These are phyloP conservation scores for Gossypium herbaceum DNA, from an alignment of 345 rosid species.

Conservation along the genomic window DNA sequence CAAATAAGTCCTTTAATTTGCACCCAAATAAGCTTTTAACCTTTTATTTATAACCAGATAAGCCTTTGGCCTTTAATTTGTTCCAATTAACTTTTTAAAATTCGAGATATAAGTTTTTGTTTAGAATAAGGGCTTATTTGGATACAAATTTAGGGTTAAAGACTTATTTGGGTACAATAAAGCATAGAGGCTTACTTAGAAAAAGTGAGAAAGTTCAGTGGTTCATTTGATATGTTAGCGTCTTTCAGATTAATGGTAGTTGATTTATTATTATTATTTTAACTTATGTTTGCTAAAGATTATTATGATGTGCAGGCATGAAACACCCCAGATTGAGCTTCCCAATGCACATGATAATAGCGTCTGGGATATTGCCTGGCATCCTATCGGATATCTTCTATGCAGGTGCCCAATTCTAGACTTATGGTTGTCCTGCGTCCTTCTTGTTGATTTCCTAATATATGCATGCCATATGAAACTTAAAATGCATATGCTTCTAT, in stretches of 20 bases:
- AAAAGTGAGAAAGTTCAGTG: neutral
- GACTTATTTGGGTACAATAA: neutral
- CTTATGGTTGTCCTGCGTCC: neutral
- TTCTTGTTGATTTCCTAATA: slow-evolving; percentile 4
- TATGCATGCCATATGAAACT: neutral
- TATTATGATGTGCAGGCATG: slow-evolving; percentile 62
- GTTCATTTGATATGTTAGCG: neutral
- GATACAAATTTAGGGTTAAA: neutral
- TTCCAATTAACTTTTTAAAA: neutral
- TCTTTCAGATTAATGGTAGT: slow-evolving; percentile 13
- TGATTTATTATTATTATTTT: neutral
- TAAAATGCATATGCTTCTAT: neutral
- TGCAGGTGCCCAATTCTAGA: slow-evolving; percentile 58
- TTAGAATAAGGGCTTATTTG: neutral
- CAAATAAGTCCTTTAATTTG: neutral
- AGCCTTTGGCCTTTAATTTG: neutral
- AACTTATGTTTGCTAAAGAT: slow-evolving; percentile 18
- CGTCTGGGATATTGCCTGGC: slow-evolving; percentile 98
- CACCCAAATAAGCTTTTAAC: neutral
- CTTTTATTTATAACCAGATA: neutral
- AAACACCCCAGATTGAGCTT: slow-evolving; percentile 88
- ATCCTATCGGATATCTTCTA: slow-evolving; percentile 97
- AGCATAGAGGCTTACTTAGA: neutral
- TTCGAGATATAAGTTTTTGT: neutral
- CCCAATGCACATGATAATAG: slow-evolving; percentile 81